A percentile compares a stretch with the other conserved stretches of the same genome.
phyloP scores from a whole-genome alignment of 805 yeast species.

The Cyberlindnera suaveolens region DNA sequence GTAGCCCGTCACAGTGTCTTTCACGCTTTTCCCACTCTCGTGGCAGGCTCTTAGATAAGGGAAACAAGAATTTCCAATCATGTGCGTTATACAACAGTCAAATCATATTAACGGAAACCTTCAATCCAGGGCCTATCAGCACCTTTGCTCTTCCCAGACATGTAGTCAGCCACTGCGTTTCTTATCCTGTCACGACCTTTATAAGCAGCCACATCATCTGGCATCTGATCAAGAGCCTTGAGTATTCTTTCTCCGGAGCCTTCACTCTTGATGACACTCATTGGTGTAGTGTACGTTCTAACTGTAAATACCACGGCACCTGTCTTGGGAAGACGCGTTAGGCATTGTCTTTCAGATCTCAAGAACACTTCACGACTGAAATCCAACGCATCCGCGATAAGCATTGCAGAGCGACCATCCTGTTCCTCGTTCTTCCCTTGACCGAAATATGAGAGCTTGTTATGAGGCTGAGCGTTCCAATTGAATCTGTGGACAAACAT shows the following conservation, averaged over 20 bases:
- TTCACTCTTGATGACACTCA: neutral
- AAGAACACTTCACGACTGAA: constrained; percentile 1
- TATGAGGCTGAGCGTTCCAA: constrained; percentile 3
- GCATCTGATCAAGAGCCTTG: neutral
- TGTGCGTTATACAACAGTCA: too few species aligned
- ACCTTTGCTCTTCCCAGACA: neutral
- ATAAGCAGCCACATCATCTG: constrained; percentile 1
- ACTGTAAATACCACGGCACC: neutral
- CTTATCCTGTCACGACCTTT: neutral
- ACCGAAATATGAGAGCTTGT: constrained; percentile 2
- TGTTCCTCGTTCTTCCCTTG: neutral
- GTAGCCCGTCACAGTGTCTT: too few species aligned
- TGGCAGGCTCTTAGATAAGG: too few species aligned
- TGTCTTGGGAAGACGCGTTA: constrained; percentile 1
- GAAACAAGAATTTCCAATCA: too few species aligned
- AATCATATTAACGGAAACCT: neutral
- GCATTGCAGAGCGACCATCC: neutral
- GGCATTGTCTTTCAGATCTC: constrained; percentile 2
- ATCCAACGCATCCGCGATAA: neutral
- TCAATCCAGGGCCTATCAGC: neutral
- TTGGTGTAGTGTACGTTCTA: constrained; percentile 1
- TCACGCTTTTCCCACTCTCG: too few species aligned
- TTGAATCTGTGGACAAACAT: constrained; percentile 1
- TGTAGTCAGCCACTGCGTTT: neutral
- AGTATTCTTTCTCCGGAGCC: constrained; percentile 1